Base-by-base conservation (phyloP, 1,284 basidiomycete genomes). In the Marasmius fiardii region DNA sequence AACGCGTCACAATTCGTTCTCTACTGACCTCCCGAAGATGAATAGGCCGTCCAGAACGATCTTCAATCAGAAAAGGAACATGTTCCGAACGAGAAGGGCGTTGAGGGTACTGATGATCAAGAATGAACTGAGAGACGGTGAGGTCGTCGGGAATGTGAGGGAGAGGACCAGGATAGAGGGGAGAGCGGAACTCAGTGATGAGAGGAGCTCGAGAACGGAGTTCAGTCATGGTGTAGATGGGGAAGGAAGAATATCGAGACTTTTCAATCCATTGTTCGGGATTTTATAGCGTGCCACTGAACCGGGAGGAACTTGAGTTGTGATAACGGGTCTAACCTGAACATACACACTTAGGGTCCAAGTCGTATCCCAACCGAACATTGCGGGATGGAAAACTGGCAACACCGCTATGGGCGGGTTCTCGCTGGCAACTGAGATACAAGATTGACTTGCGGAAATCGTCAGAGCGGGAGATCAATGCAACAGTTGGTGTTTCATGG, bases 51-150 rank as follows among this genome's bases (percentile, higher is more conserved):
- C 81, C 84, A 6, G 83, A 81, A 14, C 71, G 68, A 61, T 90
- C 86, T 23, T 91, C 82, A 52, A 89, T 81, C 41, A 91, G 71
- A 79, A 83, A 90, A 2, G 86, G 82, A 2, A 68, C 64, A 41
- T 69, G 68, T 1, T 68, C 59, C 16, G 71, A 73, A 43, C 81
- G 71, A 10, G 65, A 33, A 1, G 86, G 86, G 34, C 79, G 74
- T 18, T 70, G 58, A 1, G 81, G 75, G 49, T 83, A 78, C 28
- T 77, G 64, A 7, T 68, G 67, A 61, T 87, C 83, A 26, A 92
- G 76, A 44, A 91, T 75, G 67, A 92, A 92, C 70, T 92, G 90
- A 2, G 83, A 78, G 21, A 92, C 75, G 11, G 85, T 86, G 52
- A 91, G 69, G 69, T 91, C 71, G 64, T 89, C 85, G 11, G 89